phyloP scores from a whole-genome alignment of 176 grass and related monocot species.

The Oryza coarctata region DNA sequence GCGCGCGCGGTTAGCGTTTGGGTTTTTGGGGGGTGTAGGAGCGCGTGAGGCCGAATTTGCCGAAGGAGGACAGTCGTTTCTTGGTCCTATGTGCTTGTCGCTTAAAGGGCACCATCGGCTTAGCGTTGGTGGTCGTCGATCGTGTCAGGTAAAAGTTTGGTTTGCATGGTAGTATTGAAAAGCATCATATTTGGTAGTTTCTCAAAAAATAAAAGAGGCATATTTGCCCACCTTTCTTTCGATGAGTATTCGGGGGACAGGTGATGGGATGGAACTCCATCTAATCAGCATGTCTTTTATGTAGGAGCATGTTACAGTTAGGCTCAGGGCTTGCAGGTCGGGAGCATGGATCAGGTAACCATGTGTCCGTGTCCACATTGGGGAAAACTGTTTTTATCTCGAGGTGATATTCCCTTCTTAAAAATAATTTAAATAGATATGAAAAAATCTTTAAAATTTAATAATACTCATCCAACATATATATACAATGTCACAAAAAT shows the following conservation, averaged over 20 bases:
- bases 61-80: not conserved
- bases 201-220: too few relatives aligned
- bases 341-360: not conserved
- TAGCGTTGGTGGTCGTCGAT: not conserved
- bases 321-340: not conserved
- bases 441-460: too few relatives aligned
- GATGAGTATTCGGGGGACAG: not conserved
- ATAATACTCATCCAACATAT: too few relatives aligned
- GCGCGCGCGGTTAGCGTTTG: not conserved
- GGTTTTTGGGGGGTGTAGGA: not conserved
- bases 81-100: conserved; percentile 1
- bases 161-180: not conserved
- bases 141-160: conserved; percentile 19
- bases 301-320: not conserved
- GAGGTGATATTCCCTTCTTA: too few relatives aligned
- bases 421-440: too few relatives aligned
- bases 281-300: conserved; percentile 4
- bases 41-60: too few relatives aligned
- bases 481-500: too few relatives aligned
- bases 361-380: not conserved
- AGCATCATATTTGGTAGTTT: too few relatives aligned
- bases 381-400: too few relatives aligned
- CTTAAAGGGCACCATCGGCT: not conserved
- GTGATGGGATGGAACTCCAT: not conserved
- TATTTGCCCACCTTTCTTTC: not conserved